Evolutionary conservation across 306 rosid species (phyloP), one percentile per base, ranked within the genome.

Genomic region (Cucumis hystrix): DNA sequence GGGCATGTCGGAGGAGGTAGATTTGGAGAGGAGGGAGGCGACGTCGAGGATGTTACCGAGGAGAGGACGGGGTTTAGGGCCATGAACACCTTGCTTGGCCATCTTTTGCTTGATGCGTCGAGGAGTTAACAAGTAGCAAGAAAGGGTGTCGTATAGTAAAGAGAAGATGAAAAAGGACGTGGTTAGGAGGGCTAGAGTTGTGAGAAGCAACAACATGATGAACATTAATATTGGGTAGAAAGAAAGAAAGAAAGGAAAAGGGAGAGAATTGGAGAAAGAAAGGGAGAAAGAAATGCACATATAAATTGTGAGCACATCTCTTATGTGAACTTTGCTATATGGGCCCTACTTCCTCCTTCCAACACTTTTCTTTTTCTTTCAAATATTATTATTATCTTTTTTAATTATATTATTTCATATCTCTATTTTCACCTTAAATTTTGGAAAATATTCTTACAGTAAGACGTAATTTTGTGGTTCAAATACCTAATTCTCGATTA

Each of bases 61-160:
- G 74, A 96, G 86, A 65, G 81, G 86, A 30, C 94, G 87, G 10
- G 91, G 93, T 74, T 91, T 89, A 0, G 99, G 99, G 68, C 99
- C 99, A 61, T 82, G 87, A 62, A 92, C 91, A 14, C 99, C 99
- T 91, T 96, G 99, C 87, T 64, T 83, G 39, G 87, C 96, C 99
- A 96, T 96, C 77, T 82, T 80, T 66, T 58, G 85, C 80, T 82
- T 87, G 81, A 96, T 91, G 77, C 97, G 88, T 55, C 89, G 82
- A 15, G 99, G 99, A 16, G 89, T 92, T 18, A 89, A 18, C 54
- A 62, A 86, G 86, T 96, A 96, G 47, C 87, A 88, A 4, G 85
- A 82, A 68, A 96, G 37, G 37, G 82, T 86, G 39, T 83, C 85
- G 77, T 86, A 88, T 16, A 81, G 75, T 18, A 87, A 73, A 82